Conservation (phyloP, 305 asterid genomes). For the Solanum hybrid region DNA sequence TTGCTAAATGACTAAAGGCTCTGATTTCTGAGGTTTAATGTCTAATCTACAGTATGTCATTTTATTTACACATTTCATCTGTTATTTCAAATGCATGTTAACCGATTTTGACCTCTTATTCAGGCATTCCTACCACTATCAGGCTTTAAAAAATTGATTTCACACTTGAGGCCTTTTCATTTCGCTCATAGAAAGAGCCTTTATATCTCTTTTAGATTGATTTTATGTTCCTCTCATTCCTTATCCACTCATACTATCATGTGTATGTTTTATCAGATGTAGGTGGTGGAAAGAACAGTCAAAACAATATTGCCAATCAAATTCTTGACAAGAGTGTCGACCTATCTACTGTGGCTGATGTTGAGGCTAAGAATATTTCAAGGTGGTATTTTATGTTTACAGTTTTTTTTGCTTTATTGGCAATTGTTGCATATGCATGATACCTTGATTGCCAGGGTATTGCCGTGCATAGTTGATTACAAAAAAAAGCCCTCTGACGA, state of each 20-base stretch:
- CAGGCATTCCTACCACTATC: neutral
- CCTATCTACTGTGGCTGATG: slow-evolving; percentile 29
- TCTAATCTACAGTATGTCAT: neutral
- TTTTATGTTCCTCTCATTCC: slow-evolving; percentile 1
- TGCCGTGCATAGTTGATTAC: neutral
- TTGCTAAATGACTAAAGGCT: neutral
- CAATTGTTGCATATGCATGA: neutral
- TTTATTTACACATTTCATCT: neutral
- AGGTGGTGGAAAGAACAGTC: slow-evolving; percentile 54
- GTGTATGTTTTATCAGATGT: slow-evolving; percentile 33
- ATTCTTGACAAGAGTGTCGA: slow-evolving; percentile 37
- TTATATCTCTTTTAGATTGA: neutral
- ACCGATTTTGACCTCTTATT: neutral
- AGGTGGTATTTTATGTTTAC: slow-evolving; percentile 32
- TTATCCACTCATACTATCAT: neutral
- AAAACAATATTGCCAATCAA: slow-evolving; percentile 39
- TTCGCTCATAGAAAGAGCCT: neutral
- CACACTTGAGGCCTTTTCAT: neutral
- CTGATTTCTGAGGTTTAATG: neutral
- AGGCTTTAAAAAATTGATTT: slow-evolving; percentile 1
- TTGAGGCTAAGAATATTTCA: slow-evolving; percentile 44
- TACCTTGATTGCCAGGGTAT: neutral
- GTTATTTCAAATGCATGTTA: neutral
- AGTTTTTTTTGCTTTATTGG: neutral
- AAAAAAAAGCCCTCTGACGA: neutral